Conservation (phyloP, 371 early-diverging fungal species). For the Polyrhizophydium stewartii region DNA sequence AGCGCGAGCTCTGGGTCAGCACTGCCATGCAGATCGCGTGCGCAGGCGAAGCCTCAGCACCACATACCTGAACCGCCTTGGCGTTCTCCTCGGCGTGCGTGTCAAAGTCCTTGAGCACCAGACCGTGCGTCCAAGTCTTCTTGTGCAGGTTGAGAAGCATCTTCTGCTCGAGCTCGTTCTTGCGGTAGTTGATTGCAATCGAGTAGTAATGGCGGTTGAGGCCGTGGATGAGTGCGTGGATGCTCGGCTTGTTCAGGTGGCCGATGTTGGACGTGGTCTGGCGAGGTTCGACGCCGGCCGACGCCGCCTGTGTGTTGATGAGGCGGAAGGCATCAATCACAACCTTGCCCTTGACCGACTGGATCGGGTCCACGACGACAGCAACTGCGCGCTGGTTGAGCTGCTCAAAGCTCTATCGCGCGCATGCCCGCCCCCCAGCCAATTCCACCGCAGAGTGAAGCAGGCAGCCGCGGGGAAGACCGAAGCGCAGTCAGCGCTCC, state of each 20-base stretch:
- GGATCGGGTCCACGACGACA: constrained; percentile 99
- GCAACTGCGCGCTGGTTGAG: constrained; percentile 98
- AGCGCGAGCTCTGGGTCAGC: too few species aligned
- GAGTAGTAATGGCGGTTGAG: constrained; percentile 99
- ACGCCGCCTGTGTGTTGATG: constrained; percentile 87
- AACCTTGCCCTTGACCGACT: constrained; percentile 99
- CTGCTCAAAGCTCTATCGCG: constrained; percentile 94
- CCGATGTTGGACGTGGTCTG: constrained; percentile 99
- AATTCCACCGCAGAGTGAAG: too few species aligned
- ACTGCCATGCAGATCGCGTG: too few species aligned
- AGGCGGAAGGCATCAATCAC: constrained; percentile 99
- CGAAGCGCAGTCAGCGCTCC: too few species aligned
- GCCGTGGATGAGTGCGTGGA: constrained; percentile 99
- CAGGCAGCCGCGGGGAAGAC: too few species aligned
- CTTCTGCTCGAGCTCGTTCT: constrained; percentile 98
- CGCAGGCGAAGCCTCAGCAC: background rate
- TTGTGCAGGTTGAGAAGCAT: constrained; percentile 99
- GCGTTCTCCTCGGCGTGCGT: constrained; percentile 80
- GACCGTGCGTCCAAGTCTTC: constrained; percentile 98
- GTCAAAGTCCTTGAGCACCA: constrained; percentile 81
- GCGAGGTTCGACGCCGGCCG: constrained; percentile 95
- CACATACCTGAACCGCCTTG: constrained; percentile 74
- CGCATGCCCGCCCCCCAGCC: too few species aligned
- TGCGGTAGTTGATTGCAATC: constrained; percentile 98
- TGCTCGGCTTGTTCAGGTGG: constrained; percentile 97